Evolutionary conservation across 2,329 filamentous ascomycete species (phyloP), one percentile per base, ranked within the genome.

Genomic region (Sporothrix variecibatus): DNA sequence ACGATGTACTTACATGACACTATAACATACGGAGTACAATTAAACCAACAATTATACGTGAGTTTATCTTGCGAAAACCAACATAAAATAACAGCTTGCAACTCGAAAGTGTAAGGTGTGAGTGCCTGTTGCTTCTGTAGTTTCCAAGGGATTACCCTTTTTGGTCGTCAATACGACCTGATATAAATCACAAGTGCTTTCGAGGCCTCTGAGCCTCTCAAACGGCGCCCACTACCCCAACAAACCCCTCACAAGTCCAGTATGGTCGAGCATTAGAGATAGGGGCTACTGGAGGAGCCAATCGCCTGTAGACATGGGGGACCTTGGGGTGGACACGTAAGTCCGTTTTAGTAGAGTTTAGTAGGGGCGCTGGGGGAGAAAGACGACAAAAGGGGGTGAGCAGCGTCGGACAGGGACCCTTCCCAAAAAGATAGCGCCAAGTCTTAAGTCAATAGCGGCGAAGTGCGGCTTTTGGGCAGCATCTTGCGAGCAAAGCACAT

Each of bases 301-400:
- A 53, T 53, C 49, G 49, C 49, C 17, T 26, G 46, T 34, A 20
- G 23, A 56, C 51, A 28, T 12, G 7, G 51, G 23, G 26, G 26
- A 15, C 51, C 23, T 26, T 8, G n/a, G 34, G 60, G 60, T 43
- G 60, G 60, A 65, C 60, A 43, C 60, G 60, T 65, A 65, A 65
- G 60, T 65, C 60, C 60, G 34, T 26, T 65, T 43, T 40, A 34
- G 56, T 43, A 56, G n/a, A 15, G 31, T n/a, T n/a, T 28, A 56
- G 31, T 38, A 62, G 34, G 1, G 34, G 34, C 34, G 34, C 34
- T 34, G 34, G n/a, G 34, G 31, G 8, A n/a, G 9, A 26, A 65
- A 43, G 34, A 65, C 34, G 56, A 65, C n/a, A 62, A 64, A 64
- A 40, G 23, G 60, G 60, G 60, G 31, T 40, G 58, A 38, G 53